A percentile compares a stretch with the other conserved stretches of the same genome.
Evolutionary conservation across 495 filamentous ascomycete genomes (phyloP).

Genomic region (Talaromyces borbonicus): DNA sequence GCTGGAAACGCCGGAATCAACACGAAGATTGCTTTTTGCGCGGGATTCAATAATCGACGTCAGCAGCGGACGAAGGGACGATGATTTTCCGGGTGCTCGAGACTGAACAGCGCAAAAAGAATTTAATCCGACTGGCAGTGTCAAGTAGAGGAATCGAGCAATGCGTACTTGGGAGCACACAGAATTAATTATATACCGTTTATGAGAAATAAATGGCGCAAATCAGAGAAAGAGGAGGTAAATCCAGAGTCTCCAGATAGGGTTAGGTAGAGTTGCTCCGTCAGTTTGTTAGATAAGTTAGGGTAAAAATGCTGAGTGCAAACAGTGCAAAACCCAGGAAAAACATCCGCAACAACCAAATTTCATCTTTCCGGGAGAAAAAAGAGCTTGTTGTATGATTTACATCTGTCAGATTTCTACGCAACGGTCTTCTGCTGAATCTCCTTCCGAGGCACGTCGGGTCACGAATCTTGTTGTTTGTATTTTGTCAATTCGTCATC

Average conservation of each 20-base stretch:
- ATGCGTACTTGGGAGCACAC: too few species aligned
- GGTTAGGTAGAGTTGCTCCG: too few species aligned
- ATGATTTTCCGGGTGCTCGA: neutral
- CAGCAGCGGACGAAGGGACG: neutral
- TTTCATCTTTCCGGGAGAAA: constrained; percentile 9
- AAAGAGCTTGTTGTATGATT: neutral
- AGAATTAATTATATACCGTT: neutral
- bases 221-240: neutral
- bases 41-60: constrained; percentile 4
- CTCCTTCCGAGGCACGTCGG: neutral
- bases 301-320: neutral
- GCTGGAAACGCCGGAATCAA: too few species aligned
- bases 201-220: neutral
- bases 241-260: constrained; percentile 2
- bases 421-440: neutral
- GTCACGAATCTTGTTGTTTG: constrained; percentile 1
- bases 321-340: constrained; percentile 7
- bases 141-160: neutral
- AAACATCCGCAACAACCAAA: constrained; percentile 8
- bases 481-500: neutral
- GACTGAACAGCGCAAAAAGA: too few species aligned
- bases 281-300: too few species aligned
- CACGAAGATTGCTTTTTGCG: neutral
- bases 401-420: too few species aligned
- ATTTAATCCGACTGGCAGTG: too few species aligned